A percentile compares a stretch with the other conserved stretches of the same genome.
Evolutionary conservation across 495 filamentous ascomycete genomes (phyloP).

Genomic region (Penicillium alfredii): DNA sequence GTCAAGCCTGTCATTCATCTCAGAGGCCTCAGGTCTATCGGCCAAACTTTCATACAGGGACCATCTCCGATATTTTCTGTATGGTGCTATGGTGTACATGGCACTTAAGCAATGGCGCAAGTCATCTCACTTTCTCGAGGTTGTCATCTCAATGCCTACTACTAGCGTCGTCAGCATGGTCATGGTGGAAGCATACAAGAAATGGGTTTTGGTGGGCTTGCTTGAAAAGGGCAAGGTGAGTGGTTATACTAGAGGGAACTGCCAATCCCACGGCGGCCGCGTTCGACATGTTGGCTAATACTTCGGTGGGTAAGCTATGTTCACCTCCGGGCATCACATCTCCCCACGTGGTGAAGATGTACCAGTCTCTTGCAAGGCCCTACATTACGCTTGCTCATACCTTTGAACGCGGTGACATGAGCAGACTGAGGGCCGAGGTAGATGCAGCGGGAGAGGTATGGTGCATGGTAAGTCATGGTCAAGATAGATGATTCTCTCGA

Average conservation of each 20-base stretch:
- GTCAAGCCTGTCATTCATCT: slow-evolving; percentile 47
- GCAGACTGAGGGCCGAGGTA: slow-evolving; percentile 53
- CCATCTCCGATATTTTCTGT: slow-evolving; percentile 72
- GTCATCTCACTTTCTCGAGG: slow-evolving; percentile 64
- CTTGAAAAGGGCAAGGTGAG: slow-evolving; percentile 63
- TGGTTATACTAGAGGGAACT: slow-evolving; percentile 20
- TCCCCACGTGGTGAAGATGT: slow-evolving; percentile 47
- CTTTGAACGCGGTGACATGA: slow-evolving; percentile 56
- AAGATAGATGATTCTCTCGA: not conserved
- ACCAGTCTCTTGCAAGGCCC: slow-evolving; percentile 55
- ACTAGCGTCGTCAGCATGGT: slow-evolving; percentile 58
- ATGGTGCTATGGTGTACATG: slow-evolving; percentile 75
- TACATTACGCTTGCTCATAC: slow-evolving; percentile 64
- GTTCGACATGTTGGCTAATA: no score
- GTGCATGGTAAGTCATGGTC: slow-evolving; percentile 45
- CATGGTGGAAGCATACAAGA: slow-evolving; percentile 88
- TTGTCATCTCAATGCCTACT: slow-evolving; percentile 60
- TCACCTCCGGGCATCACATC: slow-evolving; percentile 41
- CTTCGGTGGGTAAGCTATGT: slow-evolving; percentile 21
- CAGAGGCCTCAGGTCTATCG: slow-evolving; percentile 51
- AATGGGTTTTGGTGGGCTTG: slow-evolving; percentile 78
- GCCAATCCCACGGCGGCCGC: no score
- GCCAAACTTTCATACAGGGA: slow-evolving; percentile 48
- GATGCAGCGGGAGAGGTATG: slow-evolving; percentile 52
- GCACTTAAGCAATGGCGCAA: slow-evolving; percentile 63